These are phyloP conservation scores for Neofusicoccum umdonicola DNA, from an alignment of 2,329 filamentous ascomycete genomes.

Conservation along the genomic window DNA sequence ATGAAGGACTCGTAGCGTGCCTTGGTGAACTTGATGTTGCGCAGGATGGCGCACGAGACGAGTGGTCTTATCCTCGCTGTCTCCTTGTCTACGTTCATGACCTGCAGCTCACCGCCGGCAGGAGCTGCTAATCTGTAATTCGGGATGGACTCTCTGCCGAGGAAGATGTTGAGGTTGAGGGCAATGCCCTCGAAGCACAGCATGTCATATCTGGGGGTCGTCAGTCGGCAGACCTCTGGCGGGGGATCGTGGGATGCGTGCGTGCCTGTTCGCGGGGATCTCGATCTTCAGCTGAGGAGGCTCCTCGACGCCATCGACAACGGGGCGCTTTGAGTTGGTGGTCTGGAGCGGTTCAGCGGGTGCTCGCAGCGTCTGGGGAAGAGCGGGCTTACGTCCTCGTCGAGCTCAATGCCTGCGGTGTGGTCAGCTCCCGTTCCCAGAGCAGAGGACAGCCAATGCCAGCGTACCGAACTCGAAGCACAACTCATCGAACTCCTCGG, in stretches of 20 bases:
- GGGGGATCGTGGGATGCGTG: constrained; percentile 29
- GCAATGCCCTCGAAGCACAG: constrained; percentile 96
- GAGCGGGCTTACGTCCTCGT: constrained; percentile 67
- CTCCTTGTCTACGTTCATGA: constrained; percentile 73
- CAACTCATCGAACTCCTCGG: constrained; percentile 91
- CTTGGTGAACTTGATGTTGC: constrained; percentile 19
- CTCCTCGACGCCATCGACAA: constrained; percentile 77
- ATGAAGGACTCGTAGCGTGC: constrained; percentile 14
- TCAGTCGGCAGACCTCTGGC: constrained; percentile 1
- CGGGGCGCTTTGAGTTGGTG: constrained; percentile 69
- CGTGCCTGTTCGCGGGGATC: constrained; percentile 86
- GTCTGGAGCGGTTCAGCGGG: constrained; percentile 46
- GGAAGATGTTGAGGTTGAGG: constrained; percentile 93
- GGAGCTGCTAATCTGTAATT: constrained; percentile 76
- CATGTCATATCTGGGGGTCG: constrained; percentile 67
- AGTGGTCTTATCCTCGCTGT: constrained; percentile 81
- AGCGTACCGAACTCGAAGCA: constrained; percentile 89
- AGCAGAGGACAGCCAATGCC: not conserved
- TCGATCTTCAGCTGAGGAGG: constrained; percentile 95
- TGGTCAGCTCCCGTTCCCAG: constrained; percentile 3
- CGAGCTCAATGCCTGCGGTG: constrained; percentile 73
- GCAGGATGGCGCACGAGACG: constrained; percentile 80
- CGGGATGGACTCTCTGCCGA: constrained; percentile 70
- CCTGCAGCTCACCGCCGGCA: constrained; percentile 69
- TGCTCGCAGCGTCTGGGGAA: constrained; percentile 11